Percentiles rank a stretch among this genome's conserved stretches.
Conservation (phyloP, 2,329 filamentous ascomycete species). For the Zalaria obscura region DNA sequence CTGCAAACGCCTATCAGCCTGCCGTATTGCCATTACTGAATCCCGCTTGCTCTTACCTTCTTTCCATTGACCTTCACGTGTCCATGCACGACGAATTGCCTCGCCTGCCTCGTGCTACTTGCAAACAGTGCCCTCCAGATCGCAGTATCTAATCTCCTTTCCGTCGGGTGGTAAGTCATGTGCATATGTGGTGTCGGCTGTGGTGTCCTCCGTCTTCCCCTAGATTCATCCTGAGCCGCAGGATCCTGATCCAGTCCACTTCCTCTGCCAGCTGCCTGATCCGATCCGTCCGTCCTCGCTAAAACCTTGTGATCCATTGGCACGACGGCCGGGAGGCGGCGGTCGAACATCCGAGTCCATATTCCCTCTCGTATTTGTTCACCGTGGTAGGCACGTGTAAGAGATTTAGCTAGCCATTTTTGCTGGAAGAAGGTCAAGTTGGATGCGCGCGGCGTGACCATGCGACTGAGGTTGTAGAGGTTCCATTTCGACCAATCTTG, state of each 20-base stretch:
- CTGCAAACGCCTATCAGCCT: conserved; percentile 30
- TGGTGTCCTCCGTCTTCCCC: conserved; percentile 7
- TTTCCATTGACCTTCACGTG: conserved; percentile 92
- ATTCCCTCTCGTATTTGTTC: conserved; percentile 86
- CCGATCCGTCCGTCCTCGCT: conserved; percentile 66
- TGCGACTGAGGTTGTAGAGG: conserved; percentile 67
- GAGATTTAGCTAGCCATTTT: conserved; percentile 86
- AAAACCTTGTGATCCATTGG: conserved; percentile 74
- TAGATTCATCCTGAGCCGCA: conserved; percentile 5
- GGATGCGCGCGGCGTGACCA: conserved; percentile 30
- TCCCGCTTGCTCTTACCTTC: conserved; percentile 44
- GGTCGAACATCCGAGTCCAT: conserved; percentile 87
- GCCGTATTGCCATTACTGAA: neutral
- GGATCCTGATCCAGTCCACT: conserved; percentile 43
- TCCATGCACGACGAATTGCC: conserved; percentile 88
- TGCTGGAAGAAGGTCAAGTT: conserved; percentile 82
- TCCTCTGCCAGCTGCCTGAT: conserved; percentile 71
- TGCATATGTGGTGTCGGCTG: conserved; percentile 77
- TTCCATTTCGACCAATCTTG: conserved; percentile 98
- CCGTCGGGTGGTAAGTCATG: conserved; percentile 86
- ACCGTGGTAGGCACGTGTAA: conserved; percentile 79
- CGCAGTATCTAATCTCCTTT: conserved; percentile 84
- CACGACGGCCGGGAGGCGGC: conserved; percentile 66
- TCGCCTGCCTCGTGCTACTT: conserved; percentile 80
- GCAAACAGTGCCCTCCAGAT: conserved; percentile 90